These are phyloP conservation scores for Vanilla planifolia DNA, from an alignment of 106 monocot genomes.

Conservation along the genomic window DNA sequence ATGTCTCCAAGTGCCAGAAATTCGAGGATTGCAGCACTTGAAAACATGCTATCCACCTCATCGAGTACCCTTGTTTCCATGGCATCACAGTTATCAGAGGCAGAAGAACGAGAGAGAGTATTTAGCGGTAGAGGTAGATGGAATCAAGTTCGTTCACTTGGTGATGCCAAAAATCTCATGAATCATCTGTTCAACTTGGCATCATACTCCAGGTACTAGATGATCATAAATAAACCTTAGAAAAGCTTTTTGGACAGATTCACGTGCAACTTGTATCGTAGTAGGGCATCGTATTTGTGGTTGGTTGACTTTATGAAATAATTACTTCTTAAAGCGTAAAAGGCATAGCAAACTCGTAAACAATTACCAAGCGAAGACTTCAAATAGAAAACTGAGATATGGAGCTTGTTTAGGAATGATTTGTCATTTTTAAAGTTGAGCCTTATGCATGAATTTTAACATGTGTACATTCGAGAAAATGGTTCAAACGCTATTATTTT, in stretches of 20 bases:
- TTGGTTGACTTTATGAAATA: no score
- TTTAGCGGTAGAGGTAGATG: conserved; percentile 67
- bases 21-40: conserved; percentile 81
- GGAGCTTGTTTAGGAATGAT: no score
- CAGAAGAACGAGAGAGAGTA: conserved; percentile 78
- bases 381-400: no score
- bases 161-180: conserved; percentile 78
- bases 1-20: conserved; percentile 96
- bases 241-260: no score
- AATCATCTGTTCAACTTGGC: conserved; percentile 82
- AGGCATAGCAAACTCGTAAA: no score
- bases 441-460: no score
- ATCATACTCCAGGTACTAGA: conserved; percentile 54
- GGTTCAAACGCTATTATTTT: not conserved
- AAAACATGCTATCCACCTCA: conserved; percentile 82
- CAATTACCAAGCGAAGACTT: no score
- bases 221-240: not conserved
- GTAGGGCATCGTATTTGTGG: no score
- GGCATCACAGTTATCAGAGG: conserved; percentile 93
- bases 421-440: no score
- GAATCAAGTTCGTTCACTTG: conserved; percentile 86
- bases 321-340: no score
- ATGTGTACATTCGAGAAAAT: no score
- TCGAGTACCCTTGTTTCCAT: conserved; percentile 75
- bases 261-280: no score